Evolutionary conservation across 176 grass and related monocot genomes (phyloP).

Genomic region (Cenchrus purpureus): DNA sequence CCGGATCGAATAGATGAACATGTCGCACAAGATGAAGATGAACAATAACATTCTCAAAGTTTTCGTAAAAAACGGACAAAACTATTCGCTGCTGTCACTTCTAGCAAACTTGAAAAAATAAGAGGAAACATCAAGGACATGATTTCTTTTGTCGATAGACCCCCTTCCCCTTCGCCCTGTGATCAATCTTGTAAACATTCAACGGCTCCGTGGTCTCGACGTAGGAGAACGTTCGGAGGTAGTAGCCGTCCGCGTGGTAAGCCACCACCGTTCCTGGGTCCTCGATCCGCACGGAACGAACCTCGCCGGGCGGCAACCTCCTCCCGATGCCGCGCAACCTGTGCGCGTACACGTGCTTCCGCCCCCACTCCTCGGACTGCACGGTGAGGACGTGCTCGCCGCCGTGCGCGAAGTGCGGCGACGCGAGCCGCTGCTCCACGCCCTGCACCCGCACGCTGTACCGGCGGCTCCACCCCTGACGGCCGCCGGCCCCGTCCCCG

Average conservation of each 20-base stretch:
- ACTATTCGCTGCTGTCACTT: too few relatives aligned
- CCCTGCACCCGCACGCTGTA: not conserved
- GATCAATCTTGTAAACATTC: not conserved
- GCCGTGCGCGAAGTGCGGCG: slow-evolving; percentile 9
- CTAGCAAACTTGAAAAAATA: too few relatives aligned
- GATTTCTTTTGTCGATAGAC: too few relatives aligned
- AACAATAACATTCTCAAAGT: too few relatives aligned
- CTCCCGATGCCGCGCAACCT: not conserved
- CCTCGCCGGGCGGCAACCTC: not conserved
- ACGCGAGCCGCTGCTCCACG: not conserved
- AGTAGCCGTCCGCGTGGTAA: not conserved
- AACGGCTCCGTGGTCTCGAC: not conserved
- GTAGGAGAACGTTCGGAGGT: not conserved
- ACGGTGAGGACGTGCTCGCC: not conserved
- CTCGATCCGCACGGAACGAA: not conserved
- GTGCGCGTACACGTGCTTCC: not conserved
- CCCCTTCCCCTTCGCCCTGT: not conserved
- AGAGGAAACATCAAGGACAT: too few relatives aligned
- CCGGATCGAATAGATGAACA: too few relatives aligned
- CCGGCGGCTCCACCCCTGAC: not conserved
- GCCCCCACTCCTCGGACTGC: not conserved
- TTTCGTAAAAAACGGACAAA: too few relatives aligned
- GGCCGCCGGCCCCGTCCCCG: not conserved
- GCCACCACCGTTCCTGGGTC: not conserved
- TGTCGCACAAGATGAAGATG: too few relatives aligned